These are phyloP conservation scores for Metschnikowia kofuensis DNA, from an alignment of 805 yeast genomes.

Conservation along the genomic window DNA sequence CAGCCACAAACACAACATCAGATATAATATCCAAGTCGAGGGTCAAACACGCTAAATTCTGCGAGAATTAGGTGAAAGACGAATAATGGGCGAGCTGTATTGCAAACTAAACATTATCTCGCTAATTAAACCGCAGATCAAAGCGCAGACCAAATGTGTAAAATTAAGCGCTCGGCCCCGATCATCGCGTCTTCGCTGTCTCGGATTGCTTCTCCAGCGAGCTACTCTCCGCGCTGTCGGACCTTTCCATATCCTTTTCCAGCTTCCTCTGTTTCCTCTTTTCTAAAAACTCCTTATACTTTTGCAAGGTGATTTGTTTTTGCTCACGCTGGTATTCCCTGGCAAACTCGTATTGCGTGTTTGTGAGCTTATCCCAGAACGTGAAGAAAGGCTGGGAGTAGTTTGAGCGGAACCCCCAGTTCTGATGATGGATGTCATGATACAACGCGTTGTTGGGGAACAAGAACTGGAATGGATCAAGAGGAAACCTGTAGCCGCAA, in stretches of 20 bases:
- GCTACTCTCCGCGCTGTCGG: background rate
- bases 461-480: slow-evolving; percentile 81
- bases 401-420: slow-evolving; percentile 89
- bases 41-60: too few relatives aligned
- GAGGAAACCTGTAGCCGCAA: slow-evolving; percentile 95
- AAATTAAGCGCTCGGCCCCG: too few relatives aligned
- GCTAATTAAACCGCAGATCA: too few relatives aligned
- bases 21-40: too few relatives aligned
- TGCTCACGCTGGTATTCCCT: slow-evolving; percentile 65
- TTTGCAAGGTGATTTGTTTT: slow-evolving; percentile 62
- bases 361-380: slow-evolving; percentile 78
- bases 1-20: too few relatives aligned
- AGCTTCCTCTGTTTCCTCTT: slow-evolving; percentile 11
- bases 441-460: slow-evolving; percentile 96
- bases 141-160: too few relatives aligned
- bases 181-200: background rate
- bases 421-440: slow-evolving; percentile 97
- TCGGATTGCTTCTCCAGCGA: background rate
- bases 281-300: slow-evolving; percentile 55
- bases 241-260: slow-evolving; percentile 1
- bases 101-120: too few relatives aligned
- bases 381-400: slow-evolving; percentile 95
- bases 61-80: too few relatives aligned
- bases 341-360: slow-evolving; percentile 65
- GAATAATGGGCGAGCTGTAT: too few relatives aligned